Evolutionary conservation across 202 grass and related monocot species (phyloP), one percentile per base, ranked within the genome.

Genomic region (Zizania palustris): DNA sequence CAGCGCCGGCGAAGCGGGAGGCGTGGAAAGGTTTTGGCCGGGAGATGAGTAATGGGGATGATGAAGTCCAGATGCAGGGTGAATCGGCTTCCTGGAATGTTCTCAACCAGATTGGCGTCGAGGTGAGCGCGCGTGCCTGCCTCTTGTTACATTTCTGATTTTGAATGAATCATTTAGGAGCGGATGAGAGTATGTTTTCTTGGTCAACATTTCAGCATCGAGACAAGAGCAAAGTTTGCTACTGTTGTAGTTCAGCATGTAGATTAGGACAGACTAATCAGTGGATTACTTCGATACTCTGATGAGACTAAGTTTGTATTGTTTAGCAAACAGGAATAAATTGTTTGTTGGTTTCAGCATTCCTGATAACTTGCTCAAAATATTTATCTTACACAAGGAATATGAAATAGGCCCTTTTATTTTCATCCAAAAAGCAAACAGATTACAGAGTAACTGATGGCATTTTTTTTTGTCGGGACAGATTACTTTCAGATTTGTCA

Each of bases 91-190:
- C 77, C 51, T 85, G 82, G 77, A 75, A 18, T 11, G 22, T 85
- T 46, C 60, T 88, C 20, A 55, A 67, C 51, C 81, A 88, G 81
- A 60, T 88, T 11, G 81, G 76, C 5, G 44, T 84, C 11, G 60
- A 85, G 86, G 86, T 88, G 77, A 81, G 72, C 42, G 21, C 36
- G 60, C 45, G n/a, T 44, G 5, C 21, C 43, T 3, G 1, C 15
- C 34, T 83, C 13, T 39, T 72, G 11, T 37, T 76, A 18, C 75
- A 54, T 75, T 76, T 4, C 40, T 5, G 34, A 18, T 80, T 75
- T 64, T 34, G 77, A 72, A 65, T 56, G 42, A 46, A 43, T 53
- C 41, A 14, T 63, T 77, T 72, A 46, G 43, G 11, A 58, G 14
- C 3, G 34, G 60, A 48, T 9, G 38, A 4, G 54, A 10, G 41